A percentile compares a stretch with the other conserved stretches of the same genome.
phyloP scores from a whole-genome alignment of 768 basidiomycete species.

The Daedaleopsis nitida region DNA sequence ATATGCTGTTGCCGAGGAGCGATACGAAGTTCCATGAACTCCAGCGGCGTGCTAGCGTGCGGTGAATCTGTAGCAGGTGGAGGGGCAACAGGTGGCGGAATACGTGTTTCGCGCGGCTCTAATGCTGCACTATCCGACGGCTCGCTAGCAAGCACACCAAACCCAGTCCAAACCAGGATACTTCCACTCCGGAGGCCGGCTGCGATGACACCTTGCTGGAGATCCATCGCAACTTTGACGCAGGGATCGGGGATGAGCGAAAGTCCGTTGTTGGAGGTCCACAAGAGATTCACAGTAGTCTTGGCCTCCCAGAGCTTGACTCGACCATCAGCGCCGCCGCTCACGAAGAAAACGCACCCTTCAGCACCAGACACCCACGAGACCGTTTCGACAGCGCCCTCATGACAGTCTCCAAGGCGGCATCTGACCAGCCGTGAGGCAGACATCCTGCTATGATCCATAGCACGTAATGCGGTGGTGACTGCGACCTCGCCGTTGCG shows the following conservation, averaged over 20 bases:
- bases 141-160: constrained; percentile 27
- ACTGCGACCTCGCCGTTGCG: constrained; percentile 67
- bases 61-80: constrained; percentile 3
- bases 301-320: constrained; percentile 77
- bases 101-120: constrained; percentile 15
- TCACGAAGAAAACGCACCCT: constrained; percentile 39
- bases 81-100: constrained; percentile 16
- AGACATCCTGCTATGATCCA: constrained; percentile 52
- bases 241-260: constrained; percentile 50
- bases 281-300: constrained; percentile 50
- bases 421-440: constrained; percentile 51
- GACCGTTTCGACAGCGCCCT: constrained; percentile 57
- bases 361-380: constrained; percentile 41
- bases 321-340: constrained; percentile 61
- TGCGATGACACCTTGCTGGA: constrained; percentile 46
- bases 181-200: constrained; percentile 60
- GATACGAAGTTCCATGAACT: constrained; percentile 14
- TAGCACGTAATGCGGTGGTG: constrained; percentile 55
- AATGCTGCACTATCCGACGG: constrained; percentile 3
- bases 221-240: constrained; percentile 48
- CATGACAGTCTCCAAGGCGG: constrained; percentile 58
- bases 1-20: not conserved
- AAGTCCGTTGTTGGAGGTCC: constrained; percentile 53
- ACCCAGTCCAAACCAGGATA: constrained; percentile 56
- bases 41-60: not conserved